These are phyloP conservation scores for Pholiota conissans DNA, from an alignment of 768 basidiomycete species.

Conservation along the genomic window DNA sequence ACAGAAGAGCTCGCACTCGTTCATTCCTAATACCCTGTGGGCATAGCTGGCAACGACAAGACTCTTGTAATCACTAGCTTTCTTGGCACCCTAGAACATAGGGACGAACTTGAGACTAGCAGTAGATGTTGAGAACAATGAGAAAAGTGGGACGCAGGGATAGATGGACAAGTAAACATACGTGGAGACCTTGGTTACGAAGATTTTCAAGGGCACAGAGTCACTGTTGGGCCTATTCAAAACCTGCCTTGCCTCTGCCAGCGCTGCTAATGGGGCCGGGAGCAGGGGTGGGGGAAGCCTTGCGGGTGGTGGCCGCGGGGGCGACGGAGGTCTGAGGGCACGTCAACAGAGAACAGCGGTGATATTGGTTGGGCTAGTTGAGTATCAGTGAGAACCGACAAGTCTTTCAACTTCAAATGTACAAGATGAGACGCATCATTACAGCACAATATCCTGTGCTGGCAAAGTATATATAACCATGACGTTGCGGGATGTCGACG, in stretches of 20 bases:
- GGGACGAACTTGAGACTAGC: slow-evolving; percentile 62
- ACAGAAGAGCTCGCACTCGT: slow-evolving; percentile 58
- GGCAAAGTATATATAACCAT: too few relatives aligned
- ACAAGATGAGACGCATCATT: too few relatives aligned
- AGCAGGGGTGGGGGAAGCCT: slow-evolving; percentile 6
- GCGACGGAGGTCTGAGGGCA: slow-evolving; percentile 2
- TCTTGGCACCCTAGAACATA: slow-evolving; percentile 70
- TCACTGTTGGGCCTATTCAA: slow-evolving; percentile 69
- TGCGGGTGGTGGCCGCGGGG: slow-evolving; percentile 15
- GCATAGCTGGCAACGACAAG: slow-evolving; percentile 53
- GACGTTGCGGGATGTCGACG: too few relatives aligned
- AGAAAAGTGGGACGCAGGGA: neutral
- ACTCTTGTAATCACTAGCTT: slow-evolving; percentile 46
- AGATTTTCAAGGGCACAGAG: slow-evolving; percentile 48
- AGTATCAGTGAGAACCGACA: too few relatives aligned
- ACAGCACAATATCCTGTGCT: too few relatives aligned
- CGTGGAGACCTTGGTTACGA: slow-evolving; percentile 44
- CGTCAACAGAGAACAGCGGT: too few relatives aligned
- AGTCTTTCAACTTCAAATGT: too few relatives aligned
- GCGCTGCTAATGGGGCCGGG: slow-evolving; percentile 12
- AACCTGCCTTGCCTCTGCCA: slow-evolving; percentile 51
- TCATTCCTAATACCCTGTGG: slow-evolving; percentile 53
- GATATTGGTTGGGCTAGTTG: too few relatives aligned
- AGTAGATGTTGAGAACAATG: slow-evolving; percentile 46
- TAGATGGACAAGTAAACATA: slow-evolving; percentile 24